phyloP scores from a whole-genome alignment of 228 moss, liverwort and hornwort species.

The Sphagnum fallax region DNA sequence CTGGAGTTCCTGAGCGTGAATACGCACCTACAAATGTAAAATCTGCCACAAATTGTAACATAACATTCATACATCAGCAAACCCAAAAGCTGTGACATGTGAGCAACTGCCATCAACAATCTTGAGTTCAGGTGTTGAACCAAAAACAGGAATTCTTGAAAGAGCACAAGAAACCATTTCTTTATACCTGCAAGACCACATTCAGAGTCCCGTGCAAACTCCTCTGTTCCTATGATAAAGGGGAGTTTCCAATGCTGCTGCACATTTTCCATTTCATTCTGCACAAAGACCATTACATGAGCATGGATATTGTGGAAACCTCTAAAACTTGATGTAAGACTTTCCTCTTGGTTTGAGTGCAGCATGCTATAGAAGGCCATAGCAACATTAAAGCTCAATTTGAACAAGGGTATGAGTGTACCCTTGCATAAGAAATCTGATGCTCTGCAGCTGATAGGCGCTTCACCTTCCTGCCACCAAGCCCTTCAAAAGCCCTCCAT shows the following conservation, averaged over 20 bases:
- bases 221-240: constrained; percentile 76
- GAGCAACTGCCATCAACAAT: too few species aligned
- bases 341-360: too few species aligned
- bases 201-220: constrained; percentile 56
- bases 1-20: constrained; percentile 40
- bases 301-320: too few species aligned
- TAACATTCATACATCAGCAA: neutral
- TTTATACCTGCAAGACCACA: constrained; percentile 76
- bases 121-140: too few species aligned
- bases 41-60: constrained; percentile 5
- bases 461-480: constrained; percentile 15
- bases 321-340: too few species aligned
- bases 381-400: too few species aligned
- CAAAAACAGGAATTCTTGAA: too few species aligned
- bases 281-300: neutral
- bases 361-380: too few species aligned
- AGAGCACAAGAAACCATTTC: neutral
- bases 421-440: neutral
- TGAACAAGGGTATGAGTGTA: too few species aligned
- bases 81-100: too few species aligned
- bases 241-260: constrained; percentile 47
- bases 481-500: constrained; percentile 66
- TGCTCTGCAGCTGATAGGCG: constrained; percentile 7
- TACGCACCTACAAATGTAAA: constrained; percentile 16
- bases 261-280: constrained; percentile 18